Evolutionary conservation across 2,329 filamentous ascomycete genomes (phyloP), one percentile per base, ranked within the genome.

Genomic region (Penicillium sp.): DNA sequence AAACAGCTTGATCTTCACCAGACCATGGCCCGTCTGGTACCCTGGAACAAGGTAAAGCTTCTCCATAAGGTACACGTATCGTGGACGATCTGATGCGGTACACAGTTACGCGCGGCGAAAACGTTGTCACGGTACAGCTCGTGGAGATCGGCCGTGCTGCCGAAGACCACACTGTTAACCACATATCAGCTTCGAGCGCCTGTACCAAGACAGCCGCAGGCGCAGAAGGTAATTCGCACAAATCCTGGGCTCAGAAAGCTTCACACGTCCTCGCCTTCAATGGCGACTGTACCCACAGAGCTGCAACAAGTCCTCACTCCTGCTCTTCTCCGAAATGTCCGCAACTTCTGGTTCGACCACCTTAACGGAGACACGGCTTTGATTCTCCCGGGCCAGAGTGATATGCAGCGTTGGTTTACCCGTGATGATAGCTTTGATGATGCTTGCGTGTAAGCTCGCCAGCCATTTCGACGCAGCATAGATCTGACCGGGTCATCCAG

Each of bases 291-390:
- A 4, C 5, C 19, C 14, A 15, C 36, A 3, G 34, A 35, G 6
- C 23, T 54, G 4, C 53, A 44, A 31, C 38, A 46, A 21, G 44
- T 39, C 7, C 30, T 56, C 14, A 51, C 47, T 16, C 45, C 53
- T 20, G 19, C 39, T 25, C 50, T 56, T 16, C 43, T 56, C 9
- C 29, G 47, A 5, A 36, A 53, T 13, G 40, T 56, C 16, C 49
- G 45, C 16, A 44, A 45, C 20, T 50, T 58, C 36, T 58, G 55
- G 55, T 58, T 58, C 20, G 36, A 48, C 11, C 54, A 57, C 27
- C 27, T 53, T 20, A 30, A 31, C 25, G 27, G 31, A 5, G 48
- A 54, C 8, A 34, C 50, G 6, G 35, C 37, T 16, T 38, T 54
- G 10, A 38, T 53, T 7, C 35, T 58, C 5, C 55, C 54, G 1